phyloP scores from a whole-genome alignment of 2,329 filamentous ascomycete species.

The Trichoderma guizhouense region DNA sequence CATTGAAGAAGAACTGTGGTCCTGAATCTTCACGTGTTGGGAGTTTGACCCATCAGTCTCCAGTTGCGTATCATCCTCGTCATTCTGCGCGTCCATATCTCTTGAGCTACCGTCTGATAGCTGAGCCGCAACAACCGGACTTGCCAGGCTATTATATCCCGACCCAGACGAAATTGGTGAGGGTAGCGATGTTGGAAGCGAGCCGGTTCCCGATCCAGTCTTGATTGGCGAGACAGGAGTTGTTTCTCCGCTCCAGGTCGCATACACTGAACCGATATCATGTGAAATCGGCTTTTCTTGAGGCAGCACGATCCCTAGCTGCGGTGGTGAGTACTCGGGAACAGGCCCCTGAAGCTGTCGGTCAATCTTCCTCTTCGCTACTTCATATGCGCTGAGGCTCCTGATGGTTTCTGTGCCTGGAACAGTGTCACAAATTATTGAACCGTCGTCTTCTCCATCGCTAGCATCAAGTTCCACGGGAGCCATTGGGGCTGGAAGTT shows the following conservation, averaged over 20 bases:
- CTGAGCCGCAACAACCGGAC: constrained; percentile 36
- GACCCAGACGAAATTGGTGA: constrained; percentile 48
- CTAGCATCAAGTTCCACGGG: constrained; percentile 50
- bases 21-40: not conserved
- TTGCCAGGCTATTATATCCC: constrained; percentile 43
- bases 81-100: constrained; percentile 15
- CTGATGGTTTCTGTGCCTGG: constrained; percentile 40
- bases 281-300: constrained; percentile 30
- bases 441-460: constrained; percentile 33
- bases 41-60: not conserved
- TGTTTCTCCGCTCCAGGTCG: constrained; percentile 12
- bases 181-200: constrained; percentile 37
- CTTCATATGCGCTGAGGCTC: constrained; percentile 48
- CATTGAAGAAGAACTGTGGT: constrained; percentile 2
- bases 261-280: not conserved
- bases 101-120: constrained; percentile 24
- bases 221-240: constrained; percentile 23
- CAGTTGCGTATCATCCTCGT: not conserved
- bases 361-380: constrained; percentile 49
- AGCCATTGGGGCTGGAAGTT: constrained; percentile 45
- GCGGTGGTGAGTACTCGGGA: constrained; percentile 47
- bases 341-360: constrained; percentile 49
- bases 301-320: constrained; percentile 25
- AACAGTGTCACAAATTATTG: constrained; percentile 39
- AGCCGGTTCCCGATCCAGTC: constrained; percentile 22